Evolutionary conservation across 176 grass and related monocot species (phyloP).

Genomic region (Poa annua): DNA sequence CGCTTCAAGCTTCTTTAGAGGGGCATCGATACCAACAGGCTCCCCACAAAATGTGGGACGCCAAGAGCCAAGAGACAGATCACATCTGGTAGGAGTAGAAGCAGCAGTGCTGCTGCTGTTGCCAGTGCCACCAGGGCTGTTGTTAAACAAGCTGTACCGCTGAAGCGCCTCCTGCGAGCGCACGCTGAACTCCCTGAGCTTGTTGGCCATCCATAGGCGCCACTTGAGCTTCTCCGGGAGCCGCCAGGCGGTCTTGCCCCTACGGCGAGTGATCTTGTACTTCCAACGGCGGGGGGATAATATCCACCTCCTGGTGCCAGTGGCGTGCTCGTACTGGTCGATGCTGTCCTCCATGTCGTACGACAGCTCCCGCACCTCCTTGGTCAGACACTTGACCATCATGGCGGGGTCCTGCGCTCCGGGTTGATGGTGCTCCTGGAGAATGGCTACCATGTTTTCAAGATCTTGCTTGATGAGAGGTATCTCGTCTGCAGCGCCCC

Average conservation of each 20-base stretch:
- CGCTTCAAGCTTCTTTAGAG: conserved; percentile 3
- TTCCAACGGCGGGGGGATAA: not conserved
- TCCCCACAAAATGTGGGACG: not conserved
- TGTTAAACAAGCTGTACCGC: conserved; percentile 4
- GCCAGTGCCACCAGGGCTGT: not conserved
- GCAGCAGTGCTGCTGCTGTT: not conserved
- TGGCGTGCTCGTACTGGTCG: not conserved
- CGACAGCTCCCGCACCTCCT: conserved; percentile 35
- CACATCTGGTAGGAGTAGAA: not conserved
- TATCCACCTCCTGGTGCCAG: not conserved
- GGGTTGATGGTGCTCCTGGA: not conserved
- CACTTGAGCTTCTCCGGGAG: conserved; percentile 4
- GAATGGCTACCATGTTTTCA: not conserved
- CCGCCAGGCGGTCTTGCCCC: not conserved
- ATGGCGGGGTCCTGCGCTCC: not conserved
- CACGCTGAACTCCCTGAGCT: conserved; percentile 39
- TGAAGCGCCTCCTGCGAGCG: conserved; percentile 32
- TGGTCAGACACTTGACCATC: conserved; percentile 28
- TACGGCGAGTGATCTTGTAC: not conserved
- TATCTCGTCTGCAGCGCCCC: not conserved
- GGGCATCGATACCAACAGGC: not conserved
- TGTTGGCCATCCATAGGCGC: conserved; percentile 43
- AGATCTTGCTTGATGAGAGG: conserved; percentile 31
- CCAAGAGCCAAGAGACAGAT: not conserved
- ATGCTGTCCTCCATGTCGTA: conserved; percentile 44